Conservation (phyloP, 139 green algal genomes). For the Tetradesmus lagerheimii region DNA sequence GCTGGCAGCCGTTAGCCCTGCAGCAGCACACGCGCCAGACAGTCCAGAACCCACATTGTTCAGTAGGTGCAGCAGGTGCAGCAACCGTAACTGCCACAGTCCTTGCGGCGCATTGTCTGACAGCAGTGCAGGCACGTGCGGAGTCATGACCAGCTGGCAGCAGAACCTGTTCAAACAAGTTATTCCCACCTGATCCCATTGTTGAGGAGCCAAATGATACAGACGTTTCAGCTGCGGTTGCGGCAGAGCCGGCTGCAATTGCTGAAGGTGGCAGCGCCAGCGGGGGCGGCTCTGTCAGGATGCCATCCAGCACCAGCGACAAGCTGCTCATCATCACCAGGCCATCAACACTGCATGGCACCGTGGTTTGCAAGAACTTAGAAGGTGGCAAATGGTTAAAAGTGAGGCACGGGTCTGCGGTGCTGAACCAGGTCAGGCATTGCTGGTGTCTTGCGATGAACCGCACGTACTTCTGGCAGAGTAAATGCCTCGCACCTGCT, state of each 20-base stretch:
- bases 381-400: not conserved
- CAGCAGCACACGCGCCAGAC: not conserved
- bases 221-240: constrained; percentile 14
- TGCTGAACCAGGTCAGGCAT: not conserved
- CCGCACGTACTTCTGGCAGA: not conserved
- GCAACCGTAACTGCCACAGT: not conserved
- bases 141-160: no score
- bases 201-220: not conserved
- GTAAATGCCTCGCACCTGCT: no score
- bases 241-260: not conserved
- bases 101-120: not conserved
- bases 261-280: not conserved
- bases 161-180: no score
- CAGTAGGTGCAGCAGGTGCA: no score
- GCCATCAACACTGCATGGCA: constrained; percentile 37
- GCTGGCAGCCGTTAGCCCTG: not conserved
- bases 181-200: constrained; percentile 1
- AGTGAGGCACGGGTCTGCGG: not conserved
- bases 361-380: not conserved
- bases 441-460: not conserved
- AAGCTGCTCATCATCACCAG: constrained; percentile 41
- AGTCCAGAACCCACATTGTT: no score
- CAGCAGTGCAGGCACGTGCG: not conserved
- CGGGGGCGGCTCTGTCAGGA: constrained; percentile 10
- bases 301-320: constrained; percentile 26